Conservation (phyloP, 2,329 filamentous ascomycete genomes). For the Colletotrichum gigasporum region DNA sequence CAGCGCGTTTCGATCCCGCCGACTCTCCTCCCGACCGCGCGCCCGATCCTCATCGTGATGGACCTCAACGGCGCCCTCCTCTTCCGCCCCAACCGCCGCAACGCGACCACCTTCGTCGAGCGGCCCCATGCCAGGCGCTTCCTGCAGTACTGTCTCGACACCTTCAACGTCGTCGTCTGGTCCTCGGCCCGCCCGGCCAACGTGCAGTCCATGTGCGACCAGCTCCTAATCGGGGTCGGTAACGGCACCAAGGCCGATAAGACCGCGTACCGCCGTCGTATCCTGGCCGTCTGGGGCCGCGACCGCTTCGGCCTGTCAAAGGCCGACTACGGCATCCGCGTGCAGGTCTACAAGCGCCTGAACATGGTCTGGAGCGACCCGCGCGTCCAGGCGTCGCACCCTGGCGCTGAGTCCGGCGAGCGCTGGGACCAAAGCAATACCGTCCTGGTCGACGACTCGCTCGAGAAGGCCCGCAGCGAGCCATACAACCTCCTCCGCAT, state of each 20-base stretch:
- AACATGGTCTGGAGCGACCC: conserved; percentile 73
- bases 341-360: conserved; percentile 92
- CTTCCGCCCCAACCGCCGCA: conserved; percentile 66
- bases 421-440: conserved; percentile 87
- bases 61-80: conserved; percentile 95
- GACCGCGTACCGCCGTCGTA: conserved; percentile 56
- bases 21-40: conserved; percentile 53
- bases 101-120: conserved; percentile 62
- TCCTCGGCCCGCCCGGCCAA: conserved; percentile 83
- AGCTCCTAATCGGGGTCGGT: conserved; percentile 61
- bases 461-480: conserved; percentile 82
- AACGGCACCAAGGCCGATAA: background rate
- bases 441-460: conserved; percentile 86
- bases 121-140: conserved; percentile 77
- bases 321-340: conserved; percentile 72
- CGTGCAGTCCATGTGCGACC: conserved; percentile 72
- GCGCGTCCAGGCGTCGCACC: conserved; percentile 54
- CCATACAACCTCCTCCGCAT: conserved; percentile 85
- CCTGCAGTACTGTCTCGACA: conserved; percentile 75
- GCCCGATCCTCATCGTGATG: conserved; percentile 81
- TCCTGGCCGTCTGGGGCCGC: conserved; percentile 81
- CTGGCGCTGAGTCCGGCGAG: conserved; percentile 45
- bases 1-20: conserved; percentile 57
- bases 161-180: conserved; percentile 88
- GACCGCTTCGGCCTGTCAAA: conserved; percentile 75